Evolutionary conservation across 2,329 filamentous ascomycete species (phyloP), one percentile per base, ranked within the genome.

Genomic region (Arthrobotrys conoides): DNA sequence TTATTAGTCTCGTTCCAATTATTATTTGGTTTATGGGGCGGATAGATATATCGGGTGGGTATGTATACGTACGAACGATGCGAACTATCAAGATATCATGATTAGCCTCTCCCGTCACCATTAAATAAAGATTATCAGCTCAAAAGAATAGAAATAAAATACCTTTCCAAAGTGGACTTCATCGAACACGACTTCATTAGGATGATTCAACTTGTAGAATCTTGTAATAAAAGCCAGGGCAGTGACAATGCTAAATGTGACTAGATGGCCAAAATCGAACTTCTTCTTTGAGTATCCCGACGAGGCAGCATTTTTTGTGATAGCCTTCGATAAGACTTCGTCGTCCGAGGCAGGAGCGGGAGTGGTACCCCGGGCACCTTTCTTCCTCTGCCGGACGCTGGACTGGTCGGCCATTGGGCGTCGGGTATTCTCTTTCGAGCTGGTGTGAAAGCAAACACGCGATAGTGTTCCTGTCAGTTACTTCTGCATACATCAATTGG

Each of bases 161-260:
- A 97, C 95, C 92, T 99, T 99, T 87, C 96, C 96, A 85, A 99
- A 99, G 86, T 99, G 96, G 73, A 99, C 96, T 86, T 99, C 96
- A 84, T 99, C 96, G 83, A 99, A 99, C 63, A 99, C 96, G 71
- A 99, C 96, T 87, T 98, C 92, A 83, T 97, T 91, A 16, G 96
- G 96, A 85, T 97, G 94, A 84, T 89, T 93, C 84, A 99, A 97
- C 80, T 94, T 94, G 90, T 92, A 98, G 87, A 99, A 99, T 80
- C 96, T 89, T 59, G 96, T 98, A 80, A 94, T 83, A 83, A 99
- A 98, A 63, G 93, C 95, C 81, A 97, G 86, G 30, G 90, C 83
- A 1, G 95, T 98, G 83, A 97, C 91, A 81, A 97, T 84, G 36
- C 86, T 85, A 76, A 97, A 88, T 79, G 90, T 92, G 81, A 96